A percentile compares a stretch with the other conserved stretches of the same genome.
phyloP scores from a whole-genome alignment of 805 yeast genomes.

The Candida methanosorbosa region DNA sequence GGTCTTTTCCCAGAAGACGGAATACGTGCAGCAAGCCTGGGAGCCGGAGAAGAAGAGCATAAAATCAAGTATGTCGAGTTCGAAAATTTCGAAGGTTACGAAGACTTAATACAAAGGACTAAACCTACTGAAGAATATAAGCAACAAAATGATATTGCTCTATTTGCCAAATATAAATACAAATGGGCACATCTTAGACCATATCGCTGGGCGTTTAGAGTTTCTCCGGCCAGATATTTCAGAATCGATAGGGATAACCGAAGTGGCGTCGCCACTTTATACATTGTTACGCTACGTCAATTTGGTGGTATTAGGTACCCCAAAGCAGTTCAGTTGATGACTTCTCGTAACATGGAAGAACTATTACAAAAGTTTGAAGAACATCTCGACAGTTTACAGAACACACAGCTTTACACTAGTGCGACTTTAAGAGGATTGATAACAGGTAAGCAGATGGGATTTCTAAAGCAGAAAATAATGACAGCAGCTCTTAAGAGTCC shows the following conservation, averaged over 20 bases:
- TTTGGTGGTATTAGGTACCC: constrained; percentile 10
- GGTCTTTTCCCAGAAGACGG: constrained; percentile 7
- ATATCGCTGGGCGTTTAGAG: constrained; percentile 14
- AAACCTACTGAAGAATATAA: constrained; percentile 4
- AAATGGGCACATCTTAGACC: constrained; percentile 12
- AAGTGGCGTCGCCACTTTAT: constrained; percentile 4
- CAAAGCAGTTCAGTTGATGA: constrained; percentile 4
- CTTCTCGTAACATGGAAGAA: constrained; percentile 9
- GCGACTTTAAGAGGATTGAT: constrained; percentile 9
- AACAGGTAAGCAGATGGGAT: constrained; percentile 15
- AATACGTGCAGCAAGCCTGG: not conserved
- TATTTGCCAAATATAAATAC: constrained; percentile 1
- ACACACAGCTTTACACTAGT: constrained; percentile 2
- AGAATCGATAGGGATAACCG: constrained; percentile 11
- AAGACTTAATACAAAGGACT: constrained; percentile 15
- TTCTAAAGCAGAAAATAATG: constrained; percentile 7
- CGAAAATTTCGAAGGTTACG: constrained; percentile 18
- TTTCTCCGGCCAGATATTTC: constrained; percentile 9
- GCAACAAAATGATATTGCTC: constrained; percentile 4
- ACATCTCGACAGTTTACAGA: constrained; percentile 5
- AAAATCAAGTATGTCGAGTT: constrained; percentile 19
- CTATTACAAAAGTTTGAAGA: constrained; percentile 10
- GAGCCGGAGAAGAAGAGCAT: constrained; percentile 1
- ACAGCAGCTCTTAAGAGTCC: constrained; percentile 11
- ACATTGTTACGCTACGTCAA: constrained; percentile 5